Conservation (phyloP, 106 monocot genomes). For the Alisma plantagoaquatica region DNA sequence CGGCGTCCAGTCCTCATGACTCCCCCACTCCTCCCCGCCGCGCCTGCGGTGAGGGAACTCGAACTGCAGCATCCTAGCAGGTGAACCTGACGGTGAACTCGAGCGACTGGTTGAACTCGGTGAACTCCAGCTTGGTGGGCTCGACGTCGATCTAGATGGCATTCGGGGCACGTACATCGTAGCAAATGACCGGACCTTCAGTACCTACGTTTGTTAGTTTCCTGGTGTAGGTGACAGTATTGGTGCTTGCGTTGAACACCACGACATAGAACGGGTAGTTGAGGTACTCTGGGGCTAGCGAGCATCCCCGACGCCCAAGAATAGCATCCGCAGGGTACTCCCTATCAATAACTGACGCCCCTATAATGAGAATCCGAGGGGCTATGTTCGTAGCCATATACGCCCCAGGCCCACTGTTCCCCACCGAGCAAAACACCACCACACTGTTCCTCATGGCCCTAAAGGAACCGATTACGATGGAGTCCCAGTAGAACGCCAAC, state of each 20-base stretch:
- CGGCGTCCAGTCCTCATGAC: too few relatives aligned
- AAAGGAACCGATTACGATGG: conserved; percentile 68
- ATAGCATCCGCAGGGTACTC: conserved; percentile 78
- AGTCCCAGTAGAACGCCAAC: conserved; percentile 42
- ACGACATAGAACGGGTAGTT: neutral
- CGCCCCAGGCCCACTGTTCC: conserved; percentile 66
- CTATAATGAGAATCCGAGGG: conserved; percentile 92
- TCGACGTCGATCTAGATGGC: neutral
- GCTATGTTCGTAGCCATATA: conserved; percentile 65
- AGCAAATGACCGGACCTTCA: neutral
- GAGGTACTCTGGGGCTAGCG: neutral
- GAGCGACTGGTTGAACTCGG: neutral
- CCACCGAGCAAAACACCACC: conserved; percentile 69
- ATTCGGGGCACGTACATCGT: neutral
- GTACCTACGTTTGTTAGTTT: neutral
- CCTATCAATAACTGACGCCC: conserved; percentile 70
- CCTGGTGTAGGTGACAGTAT: neutral
- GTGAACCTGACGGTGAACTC: neutral
- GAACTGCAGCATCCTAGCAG: too few relatives aligned
- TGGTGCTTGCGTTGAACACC: neutral
- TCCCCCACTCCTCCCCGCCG: too few relatives aligned
- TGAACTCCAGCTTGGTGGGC: neutral
- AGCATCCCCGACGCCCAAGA: conserved; percentile 42
- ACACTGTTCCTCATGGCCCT: conserved; percentile 55
- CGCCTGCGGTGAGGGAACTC: too few relatives aligned